Percentiles rank a stretch among this genome's conserved stretches.
Evolutionary conservation across 2,329 filamentous ascomycete genomes (phyloP).

Genomic region (Fusarium sp.): DNA sequence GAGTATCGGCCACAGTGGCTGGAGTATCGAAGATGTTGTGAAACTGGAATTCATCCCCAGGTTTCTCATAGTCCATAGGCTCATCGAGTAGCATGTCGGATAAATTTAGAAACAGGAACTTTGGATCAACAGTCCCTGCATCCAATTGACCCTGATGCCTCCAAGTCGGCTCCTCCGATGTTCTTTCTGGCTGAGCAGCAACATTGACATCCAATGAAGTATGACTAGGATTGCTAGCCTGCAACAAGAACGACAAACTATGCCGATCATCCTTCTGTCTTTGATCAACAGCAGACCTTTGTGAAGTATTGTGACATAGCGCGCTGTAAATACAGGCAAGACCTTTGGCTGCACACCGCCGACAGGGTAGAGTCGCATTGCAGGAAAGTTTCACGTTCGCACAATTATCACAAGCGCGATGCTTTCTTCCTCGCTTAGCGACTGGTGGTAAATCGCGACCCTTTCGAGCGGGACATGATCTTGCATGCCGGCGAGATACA

Average conservation of each 20-base stretch:
- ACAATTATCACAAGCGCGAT: constrained; percentile 29
- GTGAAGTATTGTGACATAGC: constrained; percentile 13
- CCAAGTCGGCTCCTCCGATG: constrained; percentile 12
- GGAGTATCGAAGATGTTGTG: neutral
- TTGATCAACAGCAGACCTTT: neutral
- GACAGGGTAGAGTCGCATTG: constrained; percentile 1
- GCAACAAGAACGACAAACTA: constrained; percentile 10
- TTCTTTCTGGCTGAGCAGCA: constrained; percentile 20
- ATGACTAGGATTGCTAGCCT: constrained; percentile 7
- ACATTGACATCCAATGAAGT: constrained; percentile 12
- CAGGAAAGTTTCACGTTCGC: constrained; percentile 12
- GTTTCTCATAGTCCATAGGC: neutral
- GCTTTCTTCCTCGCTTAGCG: constrained; percentile 28
- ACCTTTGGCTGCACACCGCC: neutral
- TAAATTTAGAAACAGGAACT: constrained; percentile 17
- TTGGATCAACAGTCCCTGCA: constrained; percentile 12
- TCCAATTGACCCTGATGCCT: neutral
- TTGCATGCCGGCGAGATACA: constrained; percentile 24
- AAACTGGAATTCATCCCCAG: rapidly evolving
- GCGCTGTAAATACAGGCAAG: constrained; percentile 23
- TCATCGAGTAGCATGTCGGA: constrained; percentile 23
- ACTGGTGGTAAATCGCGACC: constrained; percentile 13
- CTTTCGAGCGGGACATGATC: constrained; percentile 17
- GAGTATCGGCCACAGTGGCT: neutral
- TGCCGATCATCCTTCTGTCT: neutral